Evolutionary conservation across 1,139 yeast genomes (phyloP).

Genomic region (Hemisphaericaspora subhashii): DNA sequence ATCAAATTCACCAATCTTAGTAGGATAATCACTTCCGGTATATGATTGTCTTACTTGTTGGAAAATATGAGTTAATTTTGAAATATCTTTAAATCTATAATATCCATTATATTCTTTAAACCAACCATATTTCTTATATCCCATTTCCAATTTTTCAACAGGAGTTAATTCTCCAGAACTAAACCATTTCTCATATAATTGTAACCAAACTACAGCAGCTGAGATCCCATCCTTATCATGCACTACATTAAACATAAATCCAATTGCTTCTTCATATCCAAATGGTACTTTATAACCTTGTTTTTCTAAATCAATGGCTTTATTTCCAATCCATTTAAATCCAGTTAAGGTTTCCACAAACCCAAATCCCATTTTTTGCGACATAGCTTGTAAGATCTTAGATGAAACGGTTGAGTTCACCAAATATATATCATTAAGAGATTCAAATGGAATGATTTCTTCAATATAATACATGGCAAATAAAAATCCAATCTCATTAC

Average conservation of each 20-base stretch:
- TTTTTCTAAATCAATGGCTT: slow-evolving; percentile 68
- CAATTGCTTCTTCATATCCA: slow-evolving; percentile 95
- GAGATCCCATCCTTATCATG: slow-evolving; percentile 93
- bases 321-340: slow-evolving; percentile 96
- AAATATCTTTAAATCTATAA: slow-evolving; percentile 61
- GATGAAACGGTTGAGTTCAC: slow-evolving; percentile 91
- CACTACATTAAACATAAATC: slow-evolving; percentile 84
- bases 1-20: slow-evolving; percentile 48
- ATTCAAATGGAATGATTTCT: slow-evolving; percentile 26
- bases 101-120: slow-evolving; percentile 87
- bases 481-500: slow-evolving; percentile 85
- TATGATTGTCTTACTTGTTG: slow-evolving; percentile 46
- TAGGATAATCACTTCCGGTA: slow-evolving; percentile 34
- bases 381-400: slow-evolving; percentile 74
- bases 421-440: slow-evolving; percentile 50
- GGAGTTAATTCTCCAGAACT: slow-evolving; percentile 32
- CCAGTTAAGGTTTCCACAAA: slow-evolving; percentile 88
- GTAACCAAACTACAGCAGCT: slow-evolving; percentile 78
- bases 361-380: slow-evolving; percentile 57
- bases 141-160: slow-evolving; percentile 51
- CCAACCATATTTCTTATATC: slow-evolving; percentile 70
- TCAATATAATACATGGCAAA: slow-evolving; percentile 69
- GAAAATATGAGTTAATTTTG: slow-evolving; percentile 55
- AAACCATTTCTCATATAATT: slow-evolving; percentile 59
- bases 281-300: slow-evolving; percentile 75